phyloP scores from a whole-genome alignment of 768 basidiomycete species.

The Ramaria rubella region DNA sequence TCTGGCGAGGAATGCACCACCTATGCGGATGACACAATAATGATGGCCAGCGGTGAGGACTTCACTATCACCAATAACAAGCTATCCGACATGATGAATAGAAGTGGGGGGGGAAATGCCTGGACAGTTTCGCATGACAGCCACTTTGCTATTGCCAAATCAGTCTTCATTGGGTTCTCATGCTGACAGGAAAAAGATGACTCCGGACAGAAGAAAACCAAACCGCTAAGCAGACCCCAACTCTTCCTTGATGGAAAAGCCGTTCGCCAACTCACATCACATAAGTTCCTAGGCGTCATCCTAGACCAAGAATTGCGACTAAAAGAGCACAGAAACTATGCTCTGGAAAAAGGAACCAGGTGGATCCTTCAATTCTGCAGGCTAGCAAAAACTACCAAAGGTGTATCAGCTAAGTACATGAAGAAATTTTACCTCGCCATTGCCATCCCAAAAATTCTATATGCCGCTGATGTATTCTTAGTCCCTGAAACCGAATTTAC shows the following conservation, averaged over 20 bases:
- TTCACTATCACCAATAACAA: no score
- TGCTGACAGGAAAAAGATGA: conserved; percentile 6
- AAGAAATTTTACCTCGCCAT: conserved; percentile 23
- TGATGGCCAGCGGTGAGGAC: no score
- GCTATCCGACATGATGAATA: no score
- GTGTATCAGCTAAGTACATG: conserved; percentile 14
- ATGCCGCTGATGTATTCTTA: conserved; percentile 26
- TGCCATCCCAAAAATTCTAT: conserved; percentile 26
- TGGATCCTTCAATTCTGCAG: conserved; percentile 14
- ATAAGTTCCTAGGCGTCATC: conserved; percentile 27
- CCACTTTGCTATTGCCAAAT: conserved; percentile 12
- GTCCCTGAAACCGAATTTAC: neutral
- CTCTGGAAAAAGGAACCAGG: neutral
- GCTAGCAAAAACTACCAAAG: conserved; percentile 18
- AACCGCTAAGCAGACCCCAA: conserved; percentile 10
- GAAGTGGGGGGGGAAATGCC: no score
- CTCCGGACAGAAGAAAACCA: neutral
- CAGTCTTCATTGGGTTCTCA: conserved; percentile 5
- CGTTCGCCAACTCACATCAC: conserved; percentile 15
- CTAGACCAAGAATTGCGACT: conserved; percentile 27
- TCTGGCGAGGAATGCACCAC: no score
- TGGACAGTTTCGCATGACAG: no score
- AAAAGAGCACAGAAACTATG: conserved; percentile 15
- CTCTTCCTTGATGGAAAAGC: conserved; percentile 11
- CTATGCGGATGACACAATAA: no score